phyloP scores from a whole-genome alignment of 2,329 filamentous ascomycete species.

The Trichophyton mentagrophytes region DNA sequence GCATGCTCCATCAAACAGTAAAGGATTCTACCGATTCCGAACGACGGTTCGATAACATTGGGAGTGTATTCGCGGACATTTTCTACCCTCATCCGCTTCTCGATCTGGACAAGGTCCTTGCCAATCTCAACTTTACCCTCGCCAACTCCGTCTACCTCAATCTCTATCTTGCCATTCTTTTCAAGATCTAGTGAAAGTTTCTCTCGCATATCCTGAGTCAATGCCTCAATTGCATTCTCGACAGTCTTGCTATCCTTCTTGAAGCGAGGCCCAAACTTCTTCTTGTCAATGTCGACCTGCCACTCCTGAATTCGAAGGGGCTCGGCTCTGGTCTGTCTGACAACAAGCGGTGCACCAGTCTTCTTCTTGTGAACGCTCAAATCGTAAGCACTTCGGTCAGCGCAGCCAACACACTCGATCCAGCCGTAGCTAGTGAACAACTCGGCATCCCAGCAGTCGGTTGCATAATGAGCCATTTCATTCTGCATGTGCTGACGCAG shows the following conservation, averaged over 20 bases:
- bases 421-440: constrained; percentile 84
- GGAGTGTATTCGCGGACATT: constrained; percentile 83
- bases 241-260: constrained; percentile 87
- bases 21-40: constrained; percentile 88
- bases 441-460: constrained; percentile 97
- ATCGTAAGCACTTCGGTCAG: constrained; percentile 90
- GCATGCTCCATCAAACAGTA: constrained; percentile 89
- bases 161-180: constrained; percentile 58
- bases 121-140: constrained; percentile 66
- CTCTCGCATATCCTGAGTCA: constrained; percentile 70
- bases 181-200: constrained; percentile 62
- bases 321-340: constrained; percentile 66
- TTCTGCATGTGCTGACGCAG: constrained; percentile 96
- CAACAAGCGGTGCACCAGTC: constrained; percentile 74
- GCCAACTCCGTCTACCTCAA: constrained; percentile 57
- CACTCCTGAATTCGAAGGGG: constrained; percentile 76
- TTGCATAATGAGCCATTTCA: constrained; percentile 85
- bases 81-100: constrained; percentile 69
- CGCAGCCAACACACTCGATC: constrained; percentile 97
- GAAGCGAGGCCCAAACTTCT: constrained; percentile 89
- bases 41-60: constrained; percentile 94
- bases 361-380: constrained; percentile 84
- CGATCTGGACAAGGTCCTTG: constrained; percentile 69
- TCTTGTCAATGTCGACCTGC: constrained; percentile 78
- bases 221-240: constrained; percentile 61